phyloP scores from a whole-genome alignment of 2,329 filamentous ascomycete genomes.

The Fusarium poae region DNA sequence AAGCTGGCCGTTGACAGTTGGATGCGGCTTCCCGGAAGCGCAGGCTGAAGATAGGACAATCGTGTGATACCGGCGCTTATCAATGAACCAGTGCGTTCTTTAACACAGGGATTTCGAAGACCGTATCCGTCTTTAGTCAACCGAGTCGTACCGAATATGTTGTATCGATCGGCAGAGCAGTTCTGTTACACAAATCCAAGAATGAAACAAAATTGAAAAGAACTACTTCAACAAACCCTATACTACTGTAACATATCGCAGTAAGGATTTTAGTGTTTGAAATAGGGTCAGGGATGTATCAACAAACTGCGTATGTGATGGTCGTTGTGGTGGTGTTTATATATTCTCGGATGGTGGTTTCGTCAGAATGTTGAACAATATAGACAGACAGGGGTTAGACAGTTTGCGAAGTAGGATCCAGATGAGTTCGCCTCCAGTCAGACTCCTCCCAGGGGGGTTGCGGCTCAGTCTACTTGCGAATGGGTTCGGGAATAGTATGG shows the following conservation, averaged over 20 bases:
- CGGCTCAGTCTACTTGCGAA: constrained; percentile 15
- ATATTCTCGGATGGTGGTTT: neutral
- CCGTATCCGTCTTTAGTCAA: neutral
- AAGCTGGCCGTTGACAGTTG: constrained; percentile 1
- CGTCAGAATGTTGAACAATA: constrained; percentile 1
- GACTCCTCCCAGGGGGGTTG: constrained; percentile 16
- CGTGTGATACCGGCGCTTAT: neutral
- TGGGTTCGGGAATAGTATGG: constrained; percentile 26
- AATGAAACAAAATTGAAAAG: neutral
- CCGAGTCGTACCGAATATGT: neutral
- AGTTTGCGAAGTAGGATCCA: constrained; percentile 1
- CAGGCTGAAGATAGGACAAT: neutral
- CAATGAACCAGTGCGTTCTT: neutral
- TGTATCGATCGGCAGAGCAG: neutral
- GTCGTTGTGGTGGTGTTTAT: neutral
- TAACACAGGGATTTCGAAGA: neutral
- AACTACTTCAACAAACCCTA: constrained; percentile 4
- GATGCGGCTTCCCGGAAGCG: neutral
- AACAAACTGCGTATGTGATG: neutral
- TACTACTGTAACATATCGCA: constrained; percentile 33
- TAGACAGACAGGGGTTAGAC: neutral
- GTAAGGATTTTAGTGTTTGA: constrained; percentile 3
- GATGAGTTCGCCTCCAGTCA: constrained; percentile 15
- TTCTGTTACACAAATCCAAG: neutral
- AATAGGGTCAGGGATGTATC: neutral